These are phyloP conservation scores for Russula virescens DNA, from an alignment of 768 basidiomycete species.

Conservation along the genomic window DNA sequence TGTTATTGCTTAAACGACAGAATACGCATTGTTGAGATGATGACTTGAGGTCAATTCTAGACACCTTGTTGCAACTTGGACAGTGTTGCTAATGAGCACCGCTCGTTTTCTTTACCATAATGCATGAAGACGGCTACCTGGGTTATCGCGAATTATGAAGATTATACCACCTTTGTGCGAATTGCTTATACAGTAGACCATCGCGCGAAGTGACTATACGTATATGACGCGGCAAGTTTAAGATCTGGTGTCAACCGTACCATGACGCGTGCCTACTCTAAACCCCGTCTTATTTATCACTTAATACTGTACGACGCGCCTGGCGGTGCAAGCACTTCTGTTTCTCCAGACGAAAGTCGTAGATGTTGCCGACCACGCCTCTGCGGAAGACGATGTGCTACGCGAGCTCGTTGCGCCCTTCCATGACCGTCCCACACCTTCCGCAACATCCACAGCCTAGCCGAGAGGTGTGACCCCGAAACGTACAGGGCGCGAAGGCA, in stretches of 20 bases:
- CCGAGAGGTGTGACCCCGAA: slow-evolving; percentile 34
- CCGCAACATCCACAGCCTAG: not conserved
- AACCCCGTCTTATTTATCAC: too few species aligned
- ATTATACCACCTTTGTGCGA: too few species aligned
- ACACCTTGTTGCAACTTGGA: too few species aligned
- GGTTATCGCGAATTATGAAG: too few species aligned
- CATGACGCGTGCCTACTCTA: slow-evolving; percentile 79
- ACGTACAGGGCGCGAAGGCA: slow-evolving; percentile 60
- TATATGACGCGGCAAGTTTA: slow-evolving; percentile 56
- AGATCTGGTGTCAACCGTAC: slow-evolving; percentile 69
- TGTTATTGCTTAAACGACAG: too few species aligned
- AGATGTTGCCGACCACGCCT: slow-evolving; percentile 62
- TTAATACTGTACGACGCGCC: slow-evolving; percentile 50
- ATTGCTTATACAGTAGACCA: slow-evolving; percentile 44
- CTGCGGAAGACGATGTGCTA: slow-evolving; percentile 59
- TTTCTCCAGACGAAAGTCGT: slow-evolving; percentile 70
- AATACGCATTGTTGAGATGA: too few species aligned
- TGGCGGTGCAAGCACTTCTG: slow-evolving; percentile 57
- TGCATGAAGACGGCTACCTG: too few species aligned
- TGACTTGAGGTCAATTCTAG: too few species aligned
- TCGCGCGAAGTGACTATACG: slow-evolving; percentile 55
- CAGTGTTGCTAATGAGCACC: too few species aligned
- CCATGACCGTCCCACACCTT: slow-evolving; percentile 36
- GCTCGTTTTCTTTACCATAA: too few species aligned
- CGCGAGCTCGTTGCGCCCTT: slow-evolving; percentile 62